Percentiles rank a stretch among this genome's conserved stretches.
These are phyloP conservation scores for Ceratocystis destructans DNA, from an alignment of 2,329 filamentous ascomycete species.

Conservation along the genomic window DNA sequence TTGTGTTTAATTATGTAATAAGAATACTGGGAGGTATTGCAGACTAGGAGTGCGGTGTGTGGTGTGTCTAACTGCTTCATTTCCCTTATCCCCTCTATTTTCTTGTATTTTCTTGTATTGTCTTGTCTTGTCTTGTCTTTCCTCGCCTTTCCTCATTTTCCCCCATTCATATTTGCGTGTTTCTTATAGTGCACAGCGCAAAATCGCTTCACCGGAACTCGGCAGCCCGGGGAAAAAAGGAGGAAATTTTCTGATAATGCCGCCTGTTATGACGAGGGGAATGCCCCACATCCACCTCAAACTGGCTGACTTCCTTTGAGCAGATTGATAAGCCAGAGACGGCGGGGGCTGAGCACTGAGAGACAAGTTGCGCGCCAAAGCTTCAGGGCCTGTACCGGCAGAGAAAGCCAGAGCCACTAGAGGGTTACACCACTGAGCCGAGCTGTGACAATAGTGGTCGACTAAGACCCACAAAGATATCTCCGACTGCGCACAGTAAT, in stretches of 20 bases:
- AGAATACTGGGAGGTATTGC: too few species aligned
- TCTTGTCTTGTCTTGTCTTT: neutral
- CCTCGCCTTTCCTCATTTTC: too few species aligned
- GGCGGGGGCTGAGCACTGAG: neutral
- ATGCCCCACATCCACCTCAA: neutral
- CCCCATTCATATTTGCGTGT: too few species aligned
- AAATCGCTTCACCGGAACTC: neutral
- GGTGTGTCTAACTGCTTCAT: too few species aligned
- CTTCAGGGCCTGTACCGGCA: neutral
- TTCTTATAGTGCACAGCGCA: too few species aligned
- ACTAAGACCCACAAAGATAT: neutral
- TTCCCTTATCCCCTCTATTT: neutral
- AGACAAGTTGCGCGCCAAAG: neutral
- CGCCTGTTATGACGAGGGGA: neutral
- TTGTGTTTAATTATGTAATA: too few species aligned
- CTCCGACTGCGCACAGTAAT: conserved; percentile 1
- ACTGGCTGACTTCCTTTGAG: neutral
- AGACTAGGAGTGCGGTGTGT: too few species aligned
- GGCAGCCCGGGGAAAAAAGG: neutral
- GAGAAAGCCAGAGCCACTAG: neutral
- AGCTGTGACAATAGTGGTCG: neutral
- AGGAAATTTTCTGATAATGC: conserved; percentile 1
- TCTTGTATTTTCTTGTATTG: too few species aligned
- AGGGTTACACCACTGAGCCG: conserved; percentile 1
- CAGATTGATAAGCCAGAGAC: conserved; percentile 10